phyloP scores from a whole-genome alignment of 2,329 filamentous ascomycete species.

The Fusarium sp. region DNA sequence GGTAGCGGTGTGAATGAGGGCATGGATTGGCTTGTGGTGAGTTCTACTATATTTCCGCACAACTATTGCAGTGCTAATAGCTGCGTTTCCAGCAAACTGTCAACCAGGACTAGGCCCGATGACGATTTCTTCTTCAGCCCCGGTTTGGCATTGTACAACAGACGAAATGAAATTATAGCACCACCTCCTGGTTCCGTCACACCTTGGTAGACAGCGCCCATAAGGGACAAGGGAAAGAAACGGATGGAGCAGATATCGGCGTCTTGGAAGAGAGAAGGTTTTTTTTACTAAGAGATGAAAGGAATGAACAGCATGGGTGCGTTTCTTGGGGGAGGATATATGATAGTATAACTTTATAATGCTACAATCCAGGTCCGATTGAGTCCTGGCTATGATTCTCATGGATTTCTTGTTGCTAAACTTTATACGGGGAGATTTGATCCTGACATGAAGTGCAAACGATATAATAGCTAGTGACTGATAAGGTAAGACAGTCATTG shows the following conservation, averaged over 20 bases:
- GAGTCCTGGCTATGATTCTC: conserved; percentile 44
- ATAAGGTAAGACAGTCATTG: background rate
- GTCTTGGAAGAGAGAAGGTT: conserved; percentile 32
- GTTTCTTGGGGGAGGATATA: conserved; percentile 22
- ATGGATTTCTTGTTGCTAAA: background rate
- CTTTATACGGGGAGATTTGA: background rate
- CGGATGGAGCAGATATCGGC: conserved; percentile 35
- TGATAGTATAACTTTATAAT: conserved; percentile 46
- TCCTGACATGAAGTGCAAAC: background rate
- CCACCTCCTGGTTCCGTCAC: conserved; percentile 44
- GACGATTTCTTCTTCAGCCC: conserved; percentile 35
- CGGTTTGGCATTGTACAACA: conserved; percentile 49
- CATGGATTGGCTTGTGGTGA: conserved; percentile 98
- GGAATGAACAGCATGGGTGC: conserved; percentile 12
- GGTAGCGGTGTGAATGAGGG: conserved; percentile 94
- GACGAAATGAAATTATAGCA: conserved; percentile 49
- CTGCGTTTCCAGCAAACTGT: conserved; percentile 50
- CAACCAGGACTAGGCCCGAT: conserved; percentile 47
- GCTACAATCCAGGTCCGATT: conserved; percentile 38
- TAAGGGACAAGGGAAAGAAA: conserved; percentile 22
- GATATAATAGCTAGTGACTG: background rate
- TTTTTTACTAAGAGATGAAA: conserved; percentile 9
- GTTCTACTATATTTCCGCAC: conserved; percentile 43
- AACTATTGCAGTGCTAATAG: conserved; percentile 14
- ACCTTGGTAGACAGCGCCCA: conserved; percentile 45